These are phyloP conservation scores for Cladosporium cucumerinum DNA, from an alignment of 2,329 filamentous ascomycete genomes.

Conservation along the genomic window DNA sequence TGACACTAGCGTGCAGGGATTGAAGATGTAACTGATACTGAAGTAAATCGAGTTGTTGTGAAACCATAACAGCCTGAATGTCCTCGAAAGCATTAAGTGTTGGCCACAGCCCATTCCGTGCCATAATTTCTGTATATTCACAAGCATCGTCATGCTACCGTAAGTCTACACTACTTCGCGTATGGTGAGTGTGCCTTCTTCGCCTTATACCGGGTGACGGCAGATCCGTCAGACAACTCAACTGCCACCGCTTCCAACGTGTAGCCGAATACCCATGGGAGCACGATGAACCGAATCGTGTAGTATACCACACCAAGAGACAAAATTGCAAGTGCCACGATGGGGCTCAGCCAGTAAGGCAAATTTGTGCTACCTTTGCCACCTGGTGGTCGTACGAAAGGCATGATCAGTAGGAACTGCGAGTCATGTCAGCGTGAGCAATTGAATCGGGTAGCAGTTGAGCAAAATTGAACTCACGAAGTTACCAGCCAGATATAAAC, in stretches of 20 bases:
- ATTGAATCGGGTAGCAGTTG: too few species aligned
- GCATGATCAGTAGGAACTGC: conserved; percentile 41
- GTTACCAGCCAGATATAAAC: conserved; percentile 50
- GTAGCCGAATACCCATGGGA: not conserved
- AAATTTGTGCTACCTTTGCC: conserved; percentile 42
- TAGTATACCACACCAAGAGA: not conserved
- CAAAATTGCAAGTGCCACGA: conserved; percentile 41
- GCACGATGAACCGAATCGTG: not conserved
- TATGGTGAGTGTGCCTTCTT: not conserved
- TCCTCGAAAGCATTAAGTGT: too few species aligned
- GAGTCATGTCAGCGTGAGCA: not conserved
- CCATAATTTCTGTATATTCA: too few species aligned
- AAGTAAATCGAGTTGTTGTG: too few species aligned
- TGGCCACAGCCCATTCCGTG: too few species aligned
- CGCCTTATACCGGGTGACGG: not conserved
- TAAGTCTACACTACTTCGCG: not conserved
- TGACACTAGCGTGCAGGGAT: too few species aligned
- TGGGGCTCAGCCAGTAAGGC: conserved; percentile 45
- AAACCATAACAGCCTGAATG: too few species aligned
- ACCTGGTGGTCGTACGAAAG: conserved; percentile 41
- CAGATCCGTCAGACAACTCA: not conserved
- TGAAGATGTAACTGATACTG: too few species aligned
- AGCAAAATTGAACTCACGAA: conserved; percentile 39
- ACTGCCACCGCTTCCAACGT: conserved; percentile 33
- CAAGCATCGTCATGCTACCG: not conserved